These are phyloP conservation scores for Solanum etuberosum DNA, from an alignment of 257 asterid genomes.

Conservation along the genomic window DNA sequence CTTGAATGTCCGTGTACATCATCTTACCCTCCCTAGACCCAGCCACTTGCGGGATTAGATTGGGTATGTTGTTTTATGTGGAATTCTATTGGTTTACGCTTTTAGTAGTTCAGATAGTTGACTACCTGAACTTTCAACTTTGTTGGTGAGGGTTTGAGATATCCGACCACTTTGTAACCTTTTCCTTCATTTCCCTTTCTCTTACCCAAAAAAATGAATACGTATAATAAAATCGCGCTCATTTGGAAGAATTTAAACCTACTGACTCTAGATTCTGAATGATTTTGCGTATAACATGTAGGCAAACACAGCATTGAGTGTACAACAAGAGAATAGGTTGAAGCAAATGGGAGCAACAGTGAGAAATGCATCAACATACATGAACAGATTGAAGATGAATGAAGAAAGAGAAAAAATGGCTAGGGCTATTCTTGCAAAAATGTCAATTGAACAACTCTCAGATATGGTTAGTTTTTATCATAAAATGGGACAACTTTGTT, in stretches of 20 bases:
- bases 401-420: slow-evolving; percentile 45
- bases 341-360: slow-evolving; percentile 86
- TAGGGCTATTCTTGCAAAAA: slow-evolving; percentile 33
- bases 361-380: slow-evolving; percentile 41
- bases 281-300: background rate
- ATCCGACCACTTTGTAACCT: background rate
- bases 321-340: slow-evolving; percentile 52
- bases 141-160: background rate
- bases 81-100: background rate
- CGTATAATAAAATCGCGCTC: background rate
- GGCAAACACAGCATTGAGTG: slow-evolving; percentile 56
- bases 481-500: slow-evolving; percentile 61
- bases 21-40: background rate
- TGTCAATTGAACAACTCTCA: slow-evolving; percentile 62
- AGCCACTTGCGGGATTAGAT: background rate
- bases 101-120: background rate
- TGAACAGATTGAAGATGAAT: slow-evolving; percentile 37
- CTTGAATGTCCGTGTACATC: background rate
- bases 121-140: background rate
- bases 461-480: slow-evolving; percentile 47
- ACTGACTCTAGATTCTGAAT: background rate
- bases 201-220: background rate
- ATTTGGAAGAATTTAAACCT: background rate
- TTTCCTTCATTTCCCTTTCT: background rate
- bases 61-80: background rate